These are phyloP conservation scores for Xylaria palmicola DNA, from an alignment of 495 filamentous ascomycete species.

Conservation along the genomic window DNA sequence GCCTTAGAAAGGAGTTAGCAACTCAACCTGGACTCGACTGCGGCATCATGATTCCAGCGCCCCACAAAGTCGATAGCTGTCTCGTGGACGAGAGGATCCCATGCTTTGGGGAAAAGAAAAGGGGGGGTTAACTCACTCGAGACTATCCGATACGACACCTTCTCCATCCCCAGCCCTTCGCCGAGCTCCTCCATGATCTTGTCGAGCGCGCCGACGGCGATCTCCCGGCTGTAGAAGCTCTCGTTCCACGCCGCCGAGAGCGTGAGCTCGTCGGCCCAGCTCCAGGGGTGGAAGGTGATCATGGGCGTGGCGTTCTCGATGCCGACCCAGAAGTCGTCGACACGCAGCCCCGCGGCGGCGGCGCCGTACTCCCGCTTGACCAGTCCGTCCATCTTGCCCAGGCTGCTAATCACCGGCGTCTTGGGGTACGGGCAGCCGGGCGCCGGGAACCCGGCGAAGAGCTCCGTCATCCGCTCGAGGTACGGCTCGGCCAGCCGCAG, in stretches of 20 bases:
- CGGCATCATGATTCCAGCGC: background rate
- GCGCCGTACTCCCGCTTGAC: slow-evolving; percentile 10
- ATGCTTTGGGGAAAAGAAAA: too few species aligned
- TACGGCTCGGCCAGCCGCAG: slow-evolving; percentile 15
- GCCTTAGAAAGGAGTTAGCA: background rate
- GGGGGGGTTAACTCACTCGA: background rate
- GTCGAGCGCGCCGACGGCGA: slow-evolving; percentile 19
- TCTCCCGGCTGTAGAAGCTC: slow-evolving; percentile 27
- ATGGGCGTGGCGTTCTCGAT: slow-evolving; percentile 19
- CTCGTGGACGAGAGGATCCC: background rate
- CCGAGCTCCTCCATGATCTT: slow-evolving; percentile 14
- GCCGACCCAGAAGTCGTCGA: slow-evolving; percentile 28
- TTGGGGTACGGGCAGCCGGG: slow-evolving; percentile 13
- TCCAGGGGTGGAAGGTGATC: slow-evolving; percentile 26
- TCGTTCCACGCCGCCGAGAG: slow-evolving; percentile 26
- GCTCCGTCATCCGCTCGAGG: slow-evolving; percentile 10
- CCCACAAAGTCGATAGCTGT: too few species aligned
- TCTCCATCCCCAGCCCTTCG: background rate
- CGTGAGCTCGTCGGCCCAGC: slow-evolving; percentile 17
- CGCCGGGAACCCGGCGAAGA: slow-evolving; percentile 8
- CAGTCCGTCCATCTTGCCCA: slow-evolving; percentile 24
- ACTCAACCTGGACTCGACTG: too few species aligned
- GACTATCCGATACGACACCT: slow-evolving; percentile 1
- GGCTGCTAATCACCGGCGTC: slow-evolving; percentile 25
- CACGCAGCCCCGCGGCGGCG: slow-evolving; percentile 7